Conservation (phyloP, 1,284 basidiomycete genomes). For the Mixia osmundae region DNA sequence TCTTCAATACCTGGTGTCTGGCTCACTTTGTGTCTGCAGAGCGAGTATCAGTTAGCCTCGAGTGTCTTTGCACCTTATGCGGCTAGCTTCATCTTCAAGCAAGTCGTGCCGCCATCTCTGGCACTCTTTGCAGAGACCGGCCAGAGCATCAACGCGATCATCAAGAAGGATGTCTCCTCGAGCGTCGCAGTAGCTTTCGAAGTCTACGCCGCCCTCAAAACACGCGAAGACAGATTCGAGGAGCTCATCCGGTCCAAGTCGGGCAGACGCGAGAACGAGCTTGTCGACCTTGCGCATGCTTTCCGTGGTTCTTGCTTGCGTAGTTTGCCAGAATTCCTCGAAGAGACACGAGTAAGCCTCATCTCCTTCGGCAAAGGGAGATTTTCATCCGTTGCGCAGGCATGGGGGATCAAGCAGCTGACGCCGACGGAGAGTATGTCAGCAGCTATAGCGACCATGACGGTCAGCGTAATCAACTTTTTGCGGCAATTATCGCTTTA, state of each 20-base stretch:
- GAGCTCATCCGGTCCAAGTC: conserved; percentile 14
- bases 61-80: conserved; percentile 5
- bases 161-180: conserved; percentile 17
- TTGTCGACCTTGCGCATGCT: conserved; percentile 17
- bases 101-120: conserved; percentile 9
- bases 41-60: conserved; percentile 6
- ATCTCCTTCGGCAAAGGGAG: background rate
- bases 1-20: conserved; percentile 1
- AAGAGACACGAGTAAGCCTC: conserved; percentile 15
- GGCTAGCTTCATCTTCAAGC: conserved; percentile 6
- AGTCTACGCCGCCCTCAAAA: conserved; percentile 13
- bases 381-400: background rate
- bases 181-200: conserved; percentile 16
- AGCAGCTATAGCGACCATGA: conserved; percentile 12
- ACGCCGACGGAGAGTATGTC: conserved; percentile 9
- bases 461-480: conserved; percentile 17
- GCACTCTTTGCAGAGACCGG: conserved; percentile 14
- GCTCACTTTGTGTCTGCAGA: background rate
- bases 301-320: conserved; percentile 18
- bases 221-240: conserved; percentile 14
- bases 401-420: conserved; percentile 14
- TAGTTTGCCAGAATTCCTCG: conserved; percentile 17
- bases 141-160: conserved; percentile 13
- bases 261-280: conserved; percentile 19
- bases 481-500: conserved; percentile 17